Evolutionary conservation across 164 flowering plant species (phyloP).

Genomic region (Malania oleifera): DNA sequence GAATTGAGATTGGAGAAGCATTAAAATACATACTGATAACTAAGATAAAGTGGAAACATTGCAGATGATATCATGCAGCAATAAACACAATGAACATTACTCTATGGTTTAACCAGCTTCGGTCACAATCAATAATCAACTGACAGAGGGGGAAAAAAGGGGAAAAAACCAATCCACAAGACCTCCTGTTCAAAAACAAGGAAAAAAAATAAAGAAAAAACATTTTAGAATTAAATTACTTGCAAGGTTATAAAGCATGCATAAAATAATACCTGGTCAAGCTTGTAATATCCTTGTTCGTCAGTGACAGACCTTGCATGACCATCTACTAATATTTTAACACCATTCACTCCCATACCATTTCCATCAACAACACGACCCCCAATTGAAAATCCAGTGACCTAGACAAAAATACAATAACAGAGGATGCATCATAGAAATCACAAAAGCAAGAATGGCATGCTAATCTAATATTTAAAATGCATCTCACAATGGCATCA

Average conservation of each 20-base stretch:
- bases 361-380: slow-evolving; percentile 89
- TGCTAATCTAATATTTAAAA: not conserved
- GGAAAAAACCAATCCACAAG: not conserved
- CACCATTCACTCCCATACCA: slow-evolving; percentile 79
- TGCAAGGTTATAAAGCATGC: not conserved
- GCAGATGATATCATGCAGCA: no score
- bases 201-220: not conserved
- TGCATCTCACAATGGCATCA: not conserved
- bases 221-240: not conserved
- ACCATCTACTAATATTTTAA: slow-evolving; percentile 75
- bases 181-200: not conserved
- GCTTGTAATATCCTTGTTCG: slow-evolving; percentile 76
- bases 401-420: slow-evolving; percentile 33
- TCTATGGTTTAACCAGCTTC: not conserved
- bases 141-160: not conserved
- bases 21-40: no score
- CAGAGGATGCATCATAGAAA: not conserved
- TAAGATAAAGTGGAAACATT: no score
- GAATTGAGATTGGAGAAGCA: not conserved
- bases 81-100: not conserved
- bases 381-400: slow-evolving; percentile 98
- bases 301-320: slow-evolving; percentile 77
- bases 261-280: slow-evolving; percentile 71
- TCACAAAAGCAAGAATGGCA: not conserved
- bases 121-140: not conserved